Base-by-base conservation (phyloP, 164 flowering plant species). In the Chimonanthus praecox region DNA sequence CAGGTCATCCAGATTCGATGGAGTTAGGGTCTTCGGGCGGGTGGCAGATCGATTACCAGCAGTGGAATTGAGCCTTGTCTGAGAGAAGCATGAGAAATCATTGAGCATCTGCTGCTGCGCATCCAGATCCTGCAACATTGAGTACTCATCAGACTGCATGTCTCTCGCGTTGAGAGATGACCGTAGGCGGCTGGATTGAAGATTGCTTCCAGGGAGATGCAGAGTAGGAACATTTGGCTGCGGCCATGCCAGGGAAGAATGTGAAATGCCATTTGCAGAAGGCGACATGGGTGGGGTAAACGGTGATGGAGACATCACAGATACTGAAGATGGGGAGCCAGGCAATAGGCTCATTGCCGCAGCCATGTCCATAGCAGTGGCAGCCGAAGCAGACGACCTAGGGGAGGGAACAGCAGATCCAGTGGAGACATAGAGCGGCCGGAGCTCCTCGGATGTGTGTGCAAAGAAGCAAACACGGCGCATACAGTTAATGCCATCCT, bases 391-490 rank as follows among this genome's bases (percentile, higher is more conserved):
- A 3, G 72, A 77, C 45, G 95, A 82, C 11, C 91, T 89, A 49
- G 98, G 96, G 4, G 97, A 92, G 2, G 95, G 97, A 50, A 91
- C 90, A 15, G 91, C 97, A 50, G 93, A 92, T 18, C 99, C 97
- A 49, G 99, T 90, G 5, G 97, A 94, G 18, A 91, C 86, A 71
- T 88, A 94, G n/a, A 92, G 74, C 2, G 97, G 97, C 0, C 98
- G 82, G 15, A 94, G 88, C 75, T 94, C 97, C 46, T 92, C 97
- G 11, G 87, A 71, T 2, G 85, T 89, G 79, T 94, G 98, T 0
- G 98, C 98, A 78, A 94, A 94, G 81, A 94, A 94, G 80, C 98
- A 94, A 6, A 94, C 98, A 63, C 98, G 78, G 65, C 98, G 73
- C 15, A 80, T 76, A 68, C 98, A 94, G 72, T 73, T 74, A 9